phyloP scores from a whole-genome alignment of 2,329 filamentous ascomycete genomes.

The Colletotrichum graminicola region DNA sequence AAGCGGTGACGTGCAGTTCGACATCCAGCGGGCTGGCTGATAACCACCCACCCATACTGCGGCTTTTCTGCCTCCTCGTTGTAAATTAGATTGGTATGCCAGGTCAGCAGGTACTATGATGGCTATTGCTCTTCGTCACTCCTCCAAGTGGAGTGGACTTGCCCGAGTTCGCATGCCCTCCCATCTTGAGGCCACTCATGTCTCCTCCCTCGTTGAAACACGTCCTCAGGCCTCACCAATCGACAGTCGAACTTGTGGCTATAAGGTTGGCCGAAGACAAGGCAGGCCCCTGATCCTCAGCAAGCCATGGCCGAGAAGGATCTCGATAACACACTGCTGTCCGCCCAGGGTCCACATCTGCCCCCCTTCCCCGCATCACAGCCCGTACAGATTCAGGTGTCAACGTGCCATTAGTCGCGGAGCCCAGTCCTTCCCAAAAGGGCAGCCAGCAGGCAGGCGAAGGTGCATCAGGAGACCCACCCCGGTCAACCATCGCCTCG shows the following conservation, averaged over 20 bases:
- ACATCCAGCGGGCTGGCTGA: not conserved
- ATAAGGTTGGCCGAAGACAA: constrained; percentile 11
- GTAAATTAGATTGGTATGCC: not conserved
- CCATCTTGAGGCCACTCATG: too few relatives aligned
- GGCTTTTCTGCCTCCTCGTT: not conserved
- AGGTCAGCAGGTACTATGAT: not conserved
- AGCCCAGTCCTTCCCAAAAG: constrained; percentile 22
- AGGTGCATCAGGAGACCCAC: not conserved
- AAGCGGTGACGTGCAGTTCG: constrained; percentile 5
- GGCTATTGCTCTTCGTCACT: not conserved
- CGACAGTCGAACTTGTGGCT: not conserved
- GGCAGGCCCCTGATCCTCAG: constrained; percentile 25
- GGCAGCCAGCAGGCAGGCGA: constrained; percentile 13
- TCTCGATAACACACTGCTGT: not conserved
- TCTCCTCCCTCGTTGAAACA: constrained; percentile 18
- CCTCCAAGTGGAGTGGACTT: not conserved
- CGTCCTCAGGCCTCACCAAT: not conserved
- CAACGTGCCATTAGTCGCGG: constrained; percentile 9
- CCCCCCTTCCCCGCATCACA: constrained; percentile 21
- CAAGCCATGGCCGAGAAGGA: not conserved
- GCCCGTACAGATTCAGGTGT: not conserved
- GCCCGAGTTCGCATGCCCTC: not conserved
- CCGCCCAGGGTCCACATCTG: not conserved
- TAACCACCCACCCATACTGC: not conserved
- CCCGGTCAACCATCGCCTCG: constrained; percentile 16